Base-by-base conservation (phyloP, 495 filamentous ascomycete species). In the Penicillium crystallinum region DNA sequence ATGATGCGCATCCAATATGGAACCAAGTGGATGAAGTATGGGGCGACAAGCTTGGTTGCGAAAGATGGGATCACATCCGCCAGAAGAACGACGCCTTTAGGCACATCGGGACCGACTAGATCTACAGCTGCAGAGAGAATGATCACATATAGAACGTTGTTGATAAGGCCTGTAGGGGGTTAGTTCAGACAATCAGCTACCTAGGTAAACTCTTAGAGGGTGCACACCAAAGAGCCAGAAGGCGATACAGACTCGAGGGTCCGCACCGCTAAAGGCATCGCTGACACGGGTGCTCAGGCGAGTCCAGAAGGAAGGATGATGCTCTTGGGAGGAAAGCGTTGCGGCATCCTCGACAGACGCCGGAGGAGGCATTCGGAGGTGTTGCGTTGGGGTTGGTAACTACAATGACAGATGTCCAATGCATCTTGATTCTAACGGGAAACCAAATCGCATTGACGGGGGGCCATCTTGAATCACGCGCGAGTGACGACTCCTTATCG, bases 101-200 rank as follows among this genome's bases (percentile, higher is more conserved):
- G 93, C 1, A 96, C 76, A 41, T 72, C 64, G 33, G 87, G 83
- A 10, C 91, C 91, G 63, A 97, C 93, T 51, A 98, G 86, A 65
- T 98, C 93, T 53, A 95, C 86, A 18, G 93, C 92, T n/a, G 93
- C 87, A 12, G 91, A 91, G 58, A 98, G 84, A 67, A 98, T 89
- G 66, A 98, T 87, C 29, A 98, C 91, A 66, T 97, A 98, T 70
- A 96, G 87, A 63, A 98, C 87, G 73, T 97, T 97, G 71, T 98
- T 98, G 66, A 98, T 89, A 6, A 96, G 76, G 47, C 93, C 92
- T 97, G 54, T 25, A 17, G 25, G n/a, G n/a, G 23, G 17, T 36
- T n/a, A 34, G 44, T n/a, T 15, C 0, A 19, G 12, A 11, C 33
- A 11, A 39, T 40, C 37, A 25, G 27, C 39, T 23, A n/a, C n/a